Evolutionary conservation across 495 filamentous ascomycete genomes (phyloP).

Genomic region (Lophiostoma macrostomum): DNA sequence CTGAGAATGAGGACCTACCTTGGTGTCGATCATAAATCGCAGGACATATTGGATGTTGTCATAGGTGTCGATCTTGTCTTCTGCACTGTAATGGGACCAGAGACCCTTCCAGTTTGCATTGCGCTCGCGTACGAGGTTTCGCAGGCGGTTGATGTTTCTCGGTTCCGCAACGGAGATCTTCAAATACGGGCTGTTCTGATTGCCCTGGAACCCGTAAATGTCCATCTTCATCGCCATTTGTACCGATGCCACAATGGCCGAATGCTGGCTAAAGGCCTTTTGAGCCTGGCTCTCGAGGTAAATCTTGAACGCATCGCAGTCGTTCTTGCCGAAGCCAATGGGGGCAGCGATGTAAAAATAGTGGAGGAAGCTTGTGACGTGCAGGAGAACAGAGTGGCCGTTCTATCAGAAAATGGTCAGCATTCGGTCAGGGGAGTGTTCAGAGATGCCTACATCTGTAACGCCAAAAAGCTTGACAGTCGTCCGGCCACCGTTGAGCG

Average conservation of each 20-base stretch:
- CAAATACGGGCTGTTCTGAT: conserved; percentile 84
- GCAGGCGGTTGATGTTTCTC: conserved; percentile 69
- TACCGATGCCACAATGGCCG: conserved; percentile 66
- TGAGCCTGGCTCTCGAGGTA: conserved; percentile 66
- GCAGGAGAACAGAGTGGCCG: conserved; percentile 90
- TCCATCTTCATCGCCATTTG: conserved; percentile 80
- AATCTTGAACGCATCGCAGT: conserved; percentile 70
- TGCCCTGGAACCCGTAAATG: conserved; percentile 88
- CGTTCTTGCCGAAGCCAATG: conserved; percentile 67
- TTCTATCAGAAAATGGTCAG: conserved; percentile 41
- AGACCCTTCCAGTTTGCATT: conserved; percentile 83
- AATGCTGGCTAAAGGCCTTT: conserved; percentile 53
- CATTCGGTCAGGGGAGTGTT: neutral
- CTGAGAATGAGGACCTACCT: conserved; percentile 55
- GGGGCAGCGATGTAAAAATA: conserved; percentile 95
- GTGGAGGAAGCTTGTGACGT: conserved; percentile 93
- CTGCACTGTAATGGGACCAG: conserved; percentile 73
- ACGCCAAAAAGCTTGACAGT: conserved; percentile 91
- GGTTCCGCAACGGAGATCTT: conserved; percentile 91
- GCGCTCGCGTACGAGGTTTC: conserved; percentile 67
- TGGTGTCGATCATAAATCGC: conserved; percentile 95
- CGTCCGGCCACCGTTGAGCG: conserved; percentile 64
- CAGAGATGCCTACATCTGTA: conserved; percentile 63
- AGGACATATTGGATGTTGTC: conserved; percentile 94
- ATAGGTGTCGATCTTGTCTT: conserved; percentile 73